Evolutionary conservation across 2,329 filamentous ascomycete genomes (phyloP), one percentile per base, ranked within the genome.

Genomic region (Fusarium hainanense): DNA sequence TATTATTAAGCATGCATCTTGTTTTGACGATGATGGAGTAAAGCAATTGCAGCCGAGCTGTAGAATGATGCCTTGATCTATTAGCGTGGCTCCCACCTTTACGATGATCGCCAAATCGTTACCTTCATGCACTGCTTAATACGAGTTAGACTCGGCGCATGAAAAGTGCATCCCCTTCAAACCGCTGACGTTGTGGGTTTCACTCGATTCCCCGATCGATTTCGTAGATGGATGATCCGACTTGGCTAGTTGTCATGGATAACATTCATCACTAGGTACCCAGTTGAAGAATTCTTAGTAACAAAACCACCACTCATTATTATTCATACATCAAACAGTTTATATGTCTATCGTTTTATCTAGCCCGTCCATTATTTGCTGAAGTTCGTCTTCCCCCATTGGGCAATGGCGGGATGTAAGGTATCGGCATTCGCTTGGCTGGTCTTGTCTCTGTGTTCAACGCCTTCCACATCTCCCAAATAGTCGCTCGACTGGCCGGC

Each of bases 391-490:
- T 76, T 4, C 74, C 77, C 9, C 77, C 76, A 27, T 79, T 80
- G 10, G 75, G 66, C 34, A 81, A 52, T 13, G 74, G 63, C 4
- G 79, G 79, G 21, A 80, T 79, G 20, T 75, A 73, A 16, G 79
- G 78, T 27, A 80, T 62, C 42, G 74, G 78, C 43, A 83, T 78
- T 6, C 80, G 78, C 68, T 82, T 82, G 62, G 81, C 87, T 82
- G 77, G 78, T 10, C 82, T 82, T 30, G 81, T 75, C 49, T 86
- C 76, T 30, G 81, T 81, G 66, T 87, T 91, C 58, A 96, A 81
- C 41, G 88, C 87, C 44, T 87, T 84, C 96, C 97, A 99, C 78
- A 98, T 91, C 77, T 98, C 94, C 74, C 88, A 85, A 60, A 98
- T 92, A 4, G 91, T 90, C 1, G 93, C 92, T 46, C 97, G 85